Evolutionary conservation across 257 asterid genomes (phyloP).

Genomic region (Datura wrightii): DNA sequence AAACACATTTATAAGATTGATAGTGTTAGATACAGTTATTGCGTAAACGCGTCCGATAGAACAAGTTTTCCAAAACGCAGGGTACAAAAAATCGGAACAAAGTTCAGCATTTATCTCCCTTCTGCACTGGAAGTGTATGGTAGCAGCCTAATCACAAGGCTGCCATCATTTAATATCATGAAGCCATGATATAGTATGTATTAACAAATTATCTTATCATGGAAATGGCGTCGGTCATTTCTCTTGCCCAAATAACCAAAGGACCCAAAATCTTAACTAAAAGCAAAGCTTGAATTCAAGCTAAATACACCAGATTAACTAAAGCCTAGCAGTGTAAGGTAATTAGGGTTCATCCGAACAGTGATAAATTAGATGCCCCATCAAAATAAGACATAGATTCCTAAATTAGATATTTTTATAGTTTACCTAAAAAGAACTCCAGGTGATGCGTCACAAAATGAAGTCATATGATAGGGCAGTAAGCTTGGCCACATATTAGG

Average conservation of each 20-base stretch:
- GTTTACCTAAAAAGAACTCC: background rate
- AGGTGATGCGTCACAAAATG: background rate
- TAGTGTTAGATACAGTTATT: background rate
- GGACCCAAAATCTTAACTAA: background rate
- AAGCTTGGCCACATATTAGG: background rate
- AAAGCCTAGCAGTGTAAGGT: background rate
- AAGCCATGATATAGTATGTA: background rate
- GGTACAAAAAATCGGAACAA: background rate
- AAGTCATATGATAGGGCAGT: background rate
- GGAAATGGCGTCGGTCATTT: background rate
- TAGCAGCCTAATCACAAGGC: background rate
- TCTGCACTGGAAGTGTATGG: background rate
- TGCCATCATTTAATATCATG: background rate
- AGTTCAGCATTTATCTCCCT: background rate
- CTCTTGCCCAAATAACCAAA: background rate
- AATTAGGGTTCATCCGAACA: background rate
- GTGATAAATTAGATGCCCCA: background rate
- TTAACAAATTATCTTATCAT: too few species aligned
- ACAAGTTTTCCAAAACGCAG: background rate
- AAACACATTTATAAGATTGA: background rate
- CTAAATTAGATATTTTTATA: too few species aligned
- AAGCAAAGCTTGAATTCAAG: background rate
- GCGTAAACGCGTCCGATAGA: background rate
- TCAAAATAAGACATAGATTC: background rate
- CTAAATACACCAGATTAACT: background rate